Conservation (phyloP, 83 land plant genomes). For the Picea abies region DNA sequence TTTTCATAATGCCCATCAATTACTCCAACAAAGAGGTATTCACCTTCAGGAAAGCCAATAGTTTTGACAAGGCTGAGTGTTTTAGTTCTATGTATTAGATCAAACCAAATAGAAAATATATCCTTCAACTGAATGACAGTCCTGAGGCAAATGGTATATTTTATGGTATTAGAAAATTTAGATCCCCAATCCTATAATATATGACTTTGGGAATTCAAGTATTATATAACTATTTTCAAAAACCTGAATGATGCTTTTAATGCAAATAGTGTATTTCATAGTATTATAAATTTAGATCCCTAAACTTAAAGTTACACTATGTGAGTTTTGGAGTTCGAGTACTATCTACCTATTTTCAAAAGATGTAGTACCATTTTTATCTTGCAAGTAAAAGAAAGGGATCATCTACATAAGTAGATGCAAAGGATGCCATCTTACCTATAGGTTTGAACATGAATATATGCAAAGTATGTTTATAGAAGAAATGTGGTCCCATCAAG, state of each 20-base stretch:
- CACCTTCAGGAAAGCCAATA: no score
- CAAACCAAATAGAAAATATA: constrained; percentile 64
- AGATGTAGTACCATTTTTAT: neutral
- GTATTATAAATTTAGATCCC: neutral
- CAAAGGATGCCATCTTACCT: neutral
- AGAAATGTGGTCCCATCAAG: constrained; percentile 59
- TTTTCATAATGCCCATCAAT: constrained; percentile 74
- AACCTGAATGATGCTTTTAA: constrained; percentile 26
- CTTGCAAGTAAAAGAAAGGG: neutral
- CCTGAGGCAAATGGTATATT: no score
- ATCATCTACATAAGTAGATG: neutral
- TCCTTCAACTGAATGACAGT: constrained; percentile 10
- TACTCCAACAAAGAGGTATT: constrained; percentile 36
- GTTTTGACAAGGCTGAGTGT: no score
- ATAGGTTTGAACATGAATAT: constrained; percentile 59
- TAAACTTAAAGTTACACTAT: neutral
- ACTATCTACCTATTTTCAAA: neutral
- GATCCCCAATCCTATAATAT: neutral
- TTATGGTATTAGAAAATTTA: neutral
- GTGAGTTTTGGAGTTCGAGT: neutral
- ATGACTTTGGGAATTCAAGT: neutral
- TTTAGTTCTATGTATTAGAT: constrained; percentile 27
- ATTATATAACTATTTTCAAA: neutral
- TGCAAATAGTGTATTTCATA: neutral
- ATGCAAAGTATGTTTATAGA: constrained; percentile 88